These are phyloP conservation scores for Apiospora pterosperma DNA, from an alignment of 2,329 filamentous ascomycete species.

Conservation along the genomic window DNA sequence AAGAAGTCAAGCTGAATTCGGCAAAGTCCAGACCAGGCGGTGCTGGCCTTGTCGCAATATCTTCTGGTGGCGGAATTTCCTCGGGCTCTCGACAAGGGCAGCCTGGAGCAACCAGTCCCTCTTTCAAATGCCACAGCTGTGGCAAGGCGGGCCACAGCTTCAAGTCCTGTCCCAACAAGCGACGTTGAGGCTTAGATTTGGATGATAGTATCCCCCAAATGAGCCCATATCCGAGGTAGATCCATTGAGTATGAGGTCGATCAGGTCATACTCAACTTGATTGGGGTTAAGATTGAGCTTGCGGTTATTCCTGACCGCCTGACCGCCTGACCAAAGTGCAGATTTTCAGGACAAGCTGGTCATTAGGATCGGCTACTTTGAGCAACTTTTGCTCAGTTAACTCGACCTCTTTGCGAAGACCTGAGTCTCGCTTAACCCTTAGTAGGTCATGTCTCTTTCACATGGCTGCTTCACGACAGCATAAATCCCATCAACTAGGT, in stretches of 20 bases:
- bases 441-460: neutral
- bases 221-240: neutral
- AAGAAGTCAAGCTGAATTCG: constrained; percentile 63
- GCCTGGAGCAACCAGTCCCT: neutral
- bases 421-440: neutral
- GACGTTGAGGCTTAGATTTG: neutral
- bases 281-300: neutral
- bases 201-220: neutral
- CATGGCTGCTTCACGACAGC: neutral
- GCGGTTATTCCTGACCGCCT: neutral
- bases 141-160: constrained; percentile 8
- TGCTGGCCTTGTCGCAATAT: constrained; percentile 52
- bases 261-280: neutral
- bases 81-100: constrained; percentile 9
- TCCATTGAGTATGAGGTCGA: neutral
- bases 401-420: neutral
- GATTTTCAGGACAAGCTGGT: neutral
- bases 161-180: constrained; percentile 5
- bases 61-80: constrained; percentile 36
- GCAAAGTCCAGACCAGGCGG: constrained; percentile 15
- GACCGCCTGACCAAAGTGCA: neutral
- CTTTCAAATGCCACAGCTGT: constrained; percentile 9
- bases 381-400: neutral
- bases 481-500: neutral
- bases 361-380: neutral